Evolutionary conservation across 2,329 filamentous ascomycete species (phyloP), one percentile per base, ranked within the genome.

Genomic region (Triangularia verruculosa): DNA sequence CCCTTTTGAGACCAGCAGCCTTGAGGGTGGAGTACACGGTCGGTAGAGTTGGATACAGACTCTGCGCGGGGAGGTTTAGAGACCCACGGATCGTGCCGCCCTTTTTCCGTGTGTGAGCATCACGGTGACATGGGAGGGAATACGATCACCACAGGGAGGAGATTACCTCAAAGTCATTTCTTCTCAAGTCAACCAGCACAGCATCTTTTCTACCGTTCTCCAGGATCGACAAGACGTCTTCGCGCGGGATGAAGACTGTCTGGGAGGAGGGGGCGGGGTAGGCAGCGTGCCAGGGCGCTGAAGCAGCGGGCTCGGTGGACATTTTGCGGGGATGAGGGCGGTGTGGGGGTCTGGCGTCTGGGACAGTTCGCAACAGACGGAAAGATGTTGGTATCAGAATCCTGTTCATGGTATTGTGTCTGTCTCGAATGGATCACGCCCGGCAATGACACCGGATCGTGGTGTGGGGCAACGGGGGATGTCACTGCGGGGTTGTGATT

Each of bases 51-150:
- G 77, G 75, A 51, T 78, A 78, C 2, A 83, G 69, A 61, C 75
- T 79, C 64, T 83, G 80, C 0, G 80, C 80, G 0, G 80, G 81
- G 3, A 83, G 74, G 66, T 83, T 83, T 69, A 87, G 74, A 1
- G 84, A 84, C 1, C 78, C 78, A 11, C 74, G 76, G 67, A 87
- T 85, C 0, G 82, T 84, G 53, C 84, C 84, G 51, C 85, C 85
- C 83, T 84, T 64, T 77, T 71, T 78, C 75, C 51, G 75, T 70
- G 75, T 70, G 61, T 81, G 78, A 20, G 17, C 20, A 27, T 56
- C 53, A 12, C 54, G 15, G 2, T 4, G 24, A 28, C 25, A 25
- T 27, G 52, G 15, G 22, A 4, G 25, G 5, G 15, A 60, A 65
- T 24, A 57, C 5, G 25, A 62, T n/a, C n/a, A n/a, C n/a, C n/a